Evolutionary conservation across 768 basidiomycete genomes (phyloP).

Genomic region (Mycena indigotica): DNA sequence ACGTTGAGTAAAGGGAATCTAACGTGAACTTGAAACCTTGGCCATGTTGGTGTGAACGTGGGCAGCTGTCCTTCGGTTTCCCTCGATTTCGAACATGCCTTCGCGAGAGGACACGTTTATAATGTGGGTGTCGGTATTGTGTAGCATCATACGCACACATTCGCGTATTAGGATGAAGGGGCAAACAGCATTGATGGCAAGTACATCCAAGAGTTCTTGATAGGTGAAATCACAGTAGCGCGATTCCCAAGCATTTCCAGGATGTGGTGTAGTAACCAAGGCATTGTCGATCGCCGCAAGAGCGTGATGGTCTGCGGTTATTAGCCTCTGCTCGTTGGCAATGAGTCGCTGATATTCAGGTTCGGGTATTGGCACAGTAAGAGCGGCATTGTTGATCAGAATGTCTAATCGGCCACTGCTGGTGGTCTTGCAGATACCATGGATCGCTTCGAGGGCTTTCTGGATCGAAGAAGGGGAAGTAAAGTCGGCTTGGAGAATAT

Average conservation of each 20-base stretch:
- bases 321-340: slow-evolving; percentile 26
- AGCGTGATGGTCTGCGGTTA: slow-evolving; percentile 15
- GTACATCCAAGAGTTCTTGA: slow-evolving; percentile 39
- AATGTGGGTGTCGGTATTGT: slow-evolving; percentile 26
- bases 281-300: slow-evolving; percentile 19
- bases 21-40: slow-evolving; percentile 8
- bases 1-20: not conserved
- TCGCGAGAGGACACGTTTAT: slow-evolving; percentile 42
- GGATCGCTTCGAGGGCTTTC: slow-evolving; percentile 29
- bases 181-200: slow-evolving; percentile 40
- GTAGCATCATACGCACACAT: slow-evolving; percentile 32
- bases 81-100: slow-evolving; percentile 34
- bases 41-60: slow-evolving; percentile 44
- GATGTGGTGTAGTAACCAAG: slow-evolving; percentile 12
- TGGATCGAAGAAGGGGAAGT: slow-evolving; percentile 37
- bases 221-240: slow-evolving; percentile 37
- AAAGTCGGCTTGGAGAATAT: slow-evolving; percentile 38
- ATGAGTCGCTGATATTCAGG: slow-evolving; percentile 31
- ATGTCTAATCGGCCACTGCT: slow-evolving; percentile 34
- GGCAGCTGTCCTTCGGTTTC: slow-evolving; percentile 26
- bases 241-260: slow-evolving; percentile 34
- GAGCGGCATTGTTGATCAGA: slow-evolving; percentile 40
- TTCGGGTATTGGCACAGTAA: slow-evolving; percentile 35
- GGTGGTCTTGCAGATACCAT: slow-evolving; percentile 24
- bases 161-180: slow-evolving; percentile 40